Base-by-base conservation (phyloP, 805 yeast species). In the Hanseniaspora vineae region DNA sequence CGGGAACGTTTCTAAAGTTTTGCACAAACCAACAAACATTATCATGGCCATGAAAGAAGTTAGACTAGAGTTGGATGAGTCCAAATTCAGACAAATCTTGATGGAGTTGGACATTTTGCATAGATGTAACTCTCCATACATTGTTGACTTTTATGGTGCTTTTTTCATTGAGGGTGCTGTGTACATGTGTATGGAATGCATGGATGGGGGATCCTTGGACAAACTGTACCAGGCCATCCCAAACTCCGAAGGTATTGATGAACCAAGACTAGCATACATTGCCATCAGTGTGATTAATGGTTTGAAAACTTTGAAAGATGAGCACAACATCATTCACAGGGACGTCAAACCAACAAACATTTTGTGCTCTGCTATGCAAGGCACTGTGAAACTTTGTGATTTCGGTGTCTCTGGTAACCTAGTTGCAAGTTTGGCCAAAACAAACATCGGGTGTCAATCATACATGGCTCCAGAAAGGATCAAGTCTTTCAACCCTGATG, bases 401-500 rank as follows among this genome's bases (percentile, higher is more conserved):
- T 90, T 90, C 65, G 98, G 98, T 46, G 98, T 90, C 19, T 78
- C 88, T 47, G 97, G 97, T 17, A 90, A 90, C 59, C 69, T 90
- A 51, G 97, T 92, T 19, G 96, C 97, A 2, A 86, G 96, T 0
- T 71, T 90, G 56, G 97, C 97, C 14, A 80, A 87, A 58, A 90
- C 98, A 0, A 90, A 92, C 57, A 87, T 90, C 54, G 98, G 98
- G 4, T 90, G 98, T 66, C 98, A 92, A 66, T 84, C 95, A 1
- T 90, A 90, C 65, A 92, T 92, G 97, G 97, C 97, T 1, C 98
- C 98, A 1, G 98, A 90, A 62, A 76, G 98, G 59, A 92, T 92
- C 55, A 80, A 81, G 58, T 77, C 84, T 0, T 57, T 74, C 51
- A 79, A 69, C 52, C 90, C 88, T 1, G 88, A 83, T 58, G 89